phyloP scores from a whole-genome alignment of 768 basidiomycete species.

The Multifurca ochricompacta region DNA sequence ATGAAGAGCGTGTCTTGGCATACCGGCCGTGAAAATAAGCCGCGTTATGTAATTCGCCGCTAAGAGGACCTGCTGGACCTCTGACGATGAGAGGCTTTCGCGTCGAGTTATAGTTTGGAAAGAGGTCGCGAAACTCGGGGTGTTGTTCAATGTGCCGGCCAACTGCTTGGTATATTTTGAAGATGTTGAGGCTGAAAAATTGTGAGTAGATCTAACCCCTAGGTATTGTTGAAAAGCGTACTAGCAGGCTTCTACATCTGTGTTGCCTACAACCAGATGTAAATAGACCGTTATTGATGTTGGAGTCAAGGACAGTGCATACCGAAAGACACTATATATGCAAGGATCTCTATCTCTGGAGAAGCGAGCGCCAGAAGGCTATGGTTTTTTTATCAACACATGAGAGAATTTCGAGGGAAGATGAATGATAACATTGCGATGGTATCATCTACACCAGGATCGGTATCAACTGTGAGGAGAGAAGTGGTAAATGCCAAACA shows the following conservation, averaged over 20 bases:
- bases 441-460: constrained; percentile 80
- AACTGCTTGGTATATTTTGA: constrained; percentile 68
- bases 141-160: constrained; percentile 46
- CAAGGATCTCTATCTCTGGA: constrained; percentile 75
- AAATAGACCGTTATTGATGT: not conserved
- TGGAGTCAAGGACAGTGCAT: constrained; percentile 21
- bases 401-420: not conserved
- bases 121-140: constrained; percentile 48
- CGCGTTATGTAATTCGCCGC: constrained; percentile 66
- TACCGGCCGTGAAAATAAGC: constrained; percentile 81
- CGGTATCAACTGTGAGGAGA: constrained; percentile 63
- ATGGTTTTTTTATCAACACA: constrained; percentile 1
- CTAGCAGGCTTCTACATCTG: constrained; percentile 55
- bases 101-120: constrained; percentile 48
- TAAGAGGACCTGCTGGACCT: constrained; percentile 59
- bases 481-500: not conserved
- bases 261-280: constrained; percentile 48
- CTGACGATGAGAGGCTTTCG: constrained; percentile 54
- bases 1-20: constrained; percentile 15
- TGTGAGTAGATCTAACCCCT: not conserved
- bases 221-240: constrained; percentile 31
- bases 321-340: constrained; percentile 74
- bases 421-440: constrained; percentile 57
- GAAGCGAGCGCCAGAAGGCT: constrained; percentile 75
- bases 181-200: constrained; percentile 51